Conservation (phyloP, 208 protist species). For the Trypanosomatidae sp. region DNA sequence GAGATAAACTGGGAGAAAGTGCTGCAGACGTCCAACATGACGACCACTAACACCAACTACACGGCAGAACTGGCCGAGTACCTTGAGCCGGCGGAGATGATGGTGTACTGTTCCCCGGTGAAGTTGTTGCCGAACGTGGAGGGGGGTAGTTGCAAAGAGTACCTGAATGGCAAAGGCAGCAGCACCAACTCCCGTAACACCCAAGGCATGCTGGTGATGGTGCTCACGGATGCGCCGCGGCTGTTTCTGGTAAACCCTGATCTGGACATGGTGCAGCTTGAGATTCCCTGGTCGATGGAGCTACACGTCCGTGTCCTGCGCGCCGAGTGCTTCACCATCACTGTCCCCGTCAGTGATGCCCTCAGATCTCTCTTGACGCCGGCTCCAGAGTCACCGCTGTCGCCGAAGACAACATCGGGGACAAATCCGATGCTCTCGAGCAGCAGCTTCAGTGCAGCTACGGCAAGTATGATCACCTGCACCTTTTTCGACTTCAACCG, state of each 20-base stretch:
- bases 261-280: conserved; percentile 21
- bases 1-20: conserved; percentile 65
- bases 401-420: background rate
- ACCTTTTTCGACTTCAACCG: conserved; percentile 36
- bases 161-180: background rate
- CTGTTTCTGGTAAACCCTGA: conserved; percentile 61
- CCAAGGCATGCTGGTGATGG: conserved; percentile 35
- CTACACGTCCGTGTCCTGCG: conserved; percentile 37
- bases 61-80: conserved; percentile 36
- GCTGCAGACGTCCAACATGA: conserved; percentile 48
- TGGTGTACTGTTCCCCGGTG: conserved; percentile 59
- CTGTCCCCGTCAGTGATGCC: background rate
- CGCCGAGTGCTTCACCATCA: conserved; percentile 31
- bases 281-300: conserved; percentile 32
- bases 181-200: background rate
- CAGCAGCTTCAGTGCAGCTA: background rate
- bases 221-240: conserved; percentile 65
- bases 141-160: background rate
- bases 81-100: conserved; percentile 41
- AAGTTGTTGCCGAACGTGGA: conserved; percentile 14
- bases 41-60: conserved; percentile 42
- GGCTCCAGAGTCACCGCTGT: background rate
- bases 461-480: conserved; percentile 18
- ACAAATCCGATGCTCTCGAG: background rate
- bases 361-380: background rate